phyloP scores from a whole-genome alignment of 2,329 filamentous ascomycete species.

The Cordyceps pruinosa region DNA sequence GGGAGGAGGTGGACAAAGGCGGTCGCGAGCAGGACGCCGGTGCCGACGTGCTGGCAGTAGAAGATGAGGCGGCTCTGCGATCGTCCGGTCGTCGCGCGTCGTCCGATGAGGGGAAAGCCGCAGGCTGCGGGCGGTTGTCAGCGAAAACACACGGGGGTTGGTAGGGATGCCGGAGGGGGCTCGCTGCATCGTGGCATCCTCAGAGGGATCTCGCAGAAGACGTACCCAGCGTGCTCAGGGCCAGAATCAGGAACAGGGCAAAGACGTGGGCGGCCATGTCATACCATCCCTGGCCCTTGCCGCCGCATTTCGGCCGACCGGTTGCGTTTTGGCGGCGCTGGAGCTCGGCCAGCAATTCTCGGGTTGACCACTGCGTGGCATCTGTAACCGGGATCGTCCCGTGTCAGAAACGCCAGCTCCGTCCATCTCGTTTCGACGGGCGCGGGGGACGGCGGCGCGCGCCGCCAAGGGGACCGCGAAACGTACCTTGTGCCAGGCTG shows the following conservation, averaged over 20 bases:
- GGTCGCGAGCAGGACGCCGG: constrained; percentile 78
- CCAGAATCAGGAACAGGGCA: constrained; percentile 59
- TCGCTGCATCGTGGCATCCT: background rate
- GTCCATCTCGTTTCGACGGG: background rate
- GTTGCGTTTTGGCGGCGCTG: constrained; percentile 36
- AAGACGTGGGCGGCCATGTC: constrained; percentile 61
- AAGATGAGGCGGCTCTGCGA: constrained; percentile 56
- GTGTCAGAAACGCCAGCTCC: background rate
- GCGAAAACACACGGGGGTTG: too few relatives aligned
- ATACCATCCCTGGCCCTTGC: constrained; percentile 48
- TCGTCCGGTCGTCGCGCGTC: constrained; percentile 48
- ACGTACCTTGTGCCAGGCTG: constrained; percentile 8
- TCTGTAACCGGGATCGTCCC: constrained; percentile 16
- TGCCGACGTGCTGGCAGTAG: constrained; percentile 68
- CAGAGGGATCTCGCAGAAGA: background rate
- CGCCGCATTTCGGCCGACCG: constrained; percentile 44
- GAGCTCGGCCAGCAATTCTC: constrained; percentile 46
- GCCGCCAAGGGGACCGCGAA: background rate
- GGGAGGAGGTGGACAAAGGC: constrained; percentile 74
- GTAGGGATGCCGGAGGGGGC: too few relatives aligned
- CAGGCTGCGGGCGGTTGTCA: constrained; percentile 39
- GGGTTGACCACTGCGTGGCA: constrained; percentile 41
- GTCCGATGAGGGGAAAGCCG: constrained; percentile 59
- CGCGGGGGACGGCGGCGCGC: background rate
- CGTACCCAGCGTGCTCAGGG: constrained; percentile 51